phyloP scores from a whole-genome alignment of 495 filamentous ascomycete genomes.

The Hypomontagnella submonticulosa region DNA sequence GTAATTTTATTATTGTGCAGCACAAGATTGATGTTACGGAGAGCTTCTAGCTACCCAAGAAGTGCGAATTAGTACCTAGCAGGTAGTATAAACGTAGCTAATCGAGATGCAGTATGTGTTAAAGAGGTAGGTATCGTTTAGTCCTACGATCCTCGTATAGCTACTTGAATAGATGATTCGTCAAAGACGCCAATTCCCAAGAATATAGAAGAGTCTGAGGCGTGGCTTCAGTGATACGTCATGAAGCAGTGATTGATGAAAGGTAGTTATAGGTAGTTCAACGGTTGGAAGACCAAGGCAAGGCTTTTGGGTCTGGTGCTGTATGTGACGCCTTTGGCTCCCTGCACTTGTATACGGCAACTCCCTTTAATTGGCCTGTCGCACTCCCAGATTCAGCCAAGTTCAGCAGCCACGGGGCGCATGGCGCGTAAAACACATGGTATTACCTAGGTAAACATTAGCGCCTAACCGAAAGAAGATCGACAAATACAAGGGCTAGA shows the following conservation, averaged over 20 bases:
- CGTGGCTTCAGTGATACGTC: constrained; percentile 8
- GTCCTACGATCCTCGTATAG: not conserved
- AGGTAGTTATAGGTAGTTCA: constrained; percentile 19
- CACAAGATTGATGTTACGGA: constrained; percentile 9
- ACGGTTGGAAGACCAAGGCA: constrained; percentile 10
- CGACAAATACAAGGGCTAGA: not conserved
- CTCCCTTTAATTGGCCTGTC: constrained; percentile 30
- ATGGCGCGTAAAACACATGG: constrained; percentile 40
- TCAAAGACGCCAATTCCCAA: constrained; percentile 8
- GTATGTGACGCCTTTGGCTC: constrained; percentile 19
- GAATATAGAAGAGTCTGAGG: constrained; percentile 9
- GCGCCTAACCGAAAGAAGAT: constrained; percentile 29
- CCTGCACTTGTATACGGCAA: not conserved
- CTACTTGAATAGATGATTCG: constrained; percentile 3
- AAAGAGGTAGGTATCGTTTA: constrained; percentile 5
- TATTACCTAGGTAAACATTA: constrained; percentile 4
- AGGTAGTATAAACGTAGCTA: not conserved
- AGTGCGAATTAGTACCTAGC: not conserved
- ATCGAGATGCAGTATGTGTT: constrained; percentile 1
- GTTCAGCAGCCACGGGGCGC: constrained; percentile 20
- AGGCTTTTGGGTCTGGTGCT: constrained; percentile 13
- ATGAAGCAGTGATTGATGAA: constrained; percentile 17
- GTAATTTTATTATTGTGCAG: constrained; percentile 15
- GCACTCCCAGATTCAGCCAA: constrained; percentile 5
- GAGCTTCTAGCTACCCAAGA: constrained; percentile 14